phyloP scores from a whole-genome alignment of 2,329 filamentous ascomycete genomes.

The Microsporum canis region DNA sequence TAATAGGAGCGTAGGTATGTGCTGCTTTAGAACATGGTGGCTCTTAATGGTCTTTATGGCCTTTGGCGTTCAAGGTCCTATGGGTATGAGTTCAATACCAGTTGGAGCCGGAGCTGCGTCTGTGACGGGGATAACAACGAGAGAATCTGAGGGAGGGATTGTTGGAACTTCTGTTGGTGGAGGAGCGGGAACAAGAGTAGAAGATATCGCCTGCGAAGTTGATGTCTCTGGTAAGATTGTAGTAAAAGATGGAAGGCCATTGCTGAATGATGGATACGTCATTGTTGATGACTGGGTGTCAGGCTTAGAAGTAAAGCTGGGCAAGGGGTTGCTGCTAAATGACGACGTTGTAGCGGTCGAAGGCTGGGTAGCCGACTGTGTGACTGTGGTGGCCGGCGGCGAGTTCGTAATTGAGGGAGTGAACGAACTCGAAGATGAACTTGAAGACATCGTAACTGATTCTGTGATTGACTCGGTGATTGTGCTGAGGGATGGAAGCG shows the following conservation, averaged over 20 bases:
- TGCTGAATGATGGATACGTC: neutral
- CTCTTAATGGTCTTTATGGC: neutral
- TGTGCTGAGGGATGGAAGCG: neutral
- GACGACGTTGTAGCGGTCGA: neutral
- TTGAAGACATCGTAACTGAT: neutral
- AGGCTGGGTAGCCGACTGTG: neutral
- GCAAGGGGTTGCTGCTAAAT: neutral
- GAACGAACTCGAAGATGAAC: neutral
- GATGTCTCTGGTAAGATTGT: neutral
- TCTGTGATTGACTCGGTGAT: neutral
- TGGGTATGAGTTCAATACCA: neutral
- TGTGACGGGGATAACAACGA: neutral
- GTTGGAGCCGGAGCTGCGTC: neutral
- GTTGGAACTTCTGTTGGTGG: neutral
- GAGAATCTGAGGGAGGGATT: neutral
- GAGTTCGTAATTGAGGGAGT: neutral
- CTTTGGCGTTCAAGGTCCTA: neutral
- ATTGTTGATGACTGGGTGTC: neutral
- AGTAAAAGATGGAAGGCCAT: neutral
- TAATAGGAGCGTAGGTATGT: too few species aligned
- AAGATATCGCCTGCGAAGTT: neutral
- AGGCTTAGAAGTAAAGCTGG: neutral
- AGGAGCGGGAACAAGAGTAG: neutral
- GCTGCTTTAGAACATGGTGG: too few species aligned
- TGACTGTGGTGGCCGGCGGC: neutral